phyloP scores from a whole-genome alignment of 2,329 filamentous ascomycete genomes.

The Thielaviopsis cerberus region DNA sequence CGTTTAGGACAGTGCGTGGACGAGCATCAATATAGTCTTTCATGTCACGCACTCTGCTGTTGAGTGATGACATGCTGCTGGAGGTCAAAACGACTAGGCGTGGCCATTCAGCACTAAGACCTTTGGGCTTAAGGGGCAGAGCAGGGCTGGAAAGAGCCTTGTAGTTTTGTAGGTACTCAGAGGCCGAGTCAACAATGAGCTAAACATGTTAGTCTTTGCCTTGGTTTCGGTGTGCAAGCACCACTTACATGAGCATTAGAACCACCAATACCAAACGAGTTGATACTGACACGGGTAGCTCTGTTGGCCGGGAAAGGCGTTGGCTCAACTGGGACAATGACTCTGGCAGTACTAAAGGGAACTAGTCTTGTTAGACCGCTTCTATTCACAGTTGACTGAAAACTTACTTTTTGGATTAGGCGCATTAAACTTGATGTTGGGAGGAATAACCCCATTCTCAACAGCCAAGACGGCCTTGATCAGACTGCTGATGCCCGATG shows the following conservation, averaged over 20 bases:
- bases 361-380: neutral
- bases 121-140: neutral
- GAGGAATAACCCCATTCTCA: constrained; percentile 30
- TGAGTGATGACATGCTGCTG: neutral
- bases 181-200: neutral
- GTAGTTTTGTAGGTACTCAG: neutral
- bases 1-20: neutral
- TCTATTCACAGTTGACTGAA: neutral
- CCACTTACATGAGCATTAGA: constrained; percentile 24
- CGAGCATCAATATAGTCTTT: neutral
- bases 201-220: neutral
- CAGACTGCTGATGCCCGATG: constrained; percentile 30
- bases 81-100: neutral
- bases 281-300: constrained; percentile 28
- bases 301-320: constrained; percentile 29
- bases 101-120: neutral
- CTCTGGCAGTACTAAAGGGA: constrained; percentile 30
- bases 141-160: neutral
- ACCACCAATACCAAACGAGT: constrained; percentile 29
- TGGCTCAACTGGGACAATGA: constrained; percentile 27
- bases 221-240: neutral
- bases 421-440: constrained; percentile 31
- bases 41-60: neutral
- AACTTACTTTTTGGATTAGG: constrained; percentile 26
- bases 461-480: constrained; percentile 35